Percentiles rank a stretch among this genome's conserved stretches.
Conservation (phyloP, 139 green algal genomes). For the Chlamydomonas sp. region DNA sequence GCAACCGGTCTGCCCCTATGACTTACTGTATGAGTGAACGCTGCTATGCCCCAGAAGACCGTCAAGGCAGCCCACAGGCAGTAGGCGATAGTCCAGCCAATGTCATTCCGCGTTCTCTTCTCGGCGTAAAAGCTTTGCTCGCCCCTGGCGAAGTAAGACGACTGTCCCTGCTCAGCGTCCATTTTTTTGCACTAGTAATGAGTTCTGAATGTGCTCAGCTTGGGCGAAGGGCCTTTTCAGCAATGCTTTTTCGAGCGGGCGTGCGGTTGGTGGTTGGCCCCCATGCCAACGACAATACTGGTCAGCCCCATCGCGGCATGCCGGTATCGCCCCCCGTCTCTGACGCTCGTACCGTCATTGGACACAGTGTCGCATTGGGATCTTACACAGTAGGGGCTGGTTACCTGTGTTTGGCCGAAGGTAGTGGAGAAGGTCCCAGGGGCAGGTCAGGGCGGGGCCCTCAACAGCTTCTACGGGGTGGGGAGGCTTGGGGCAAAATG, state of each 20-base stretch:
- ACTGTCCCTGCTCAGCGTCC: neutral
- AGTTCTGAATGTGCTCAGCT: neutral
- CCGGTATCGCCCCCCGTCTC: neutral
- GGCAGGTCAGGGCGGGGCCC: neutral
- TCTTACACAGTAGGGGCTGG: neutral
- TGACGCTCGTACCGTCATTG: neutral
- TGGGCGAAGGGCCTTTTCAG: neutral
- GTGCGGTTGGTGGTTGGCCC: no score
- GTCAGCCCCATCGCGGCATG: no score
- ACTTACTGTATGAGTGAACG: conserved; percentile 11
- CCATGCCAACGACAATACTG: no score
- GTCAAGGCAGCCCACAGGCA: neutral
- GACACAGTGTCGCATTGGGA: neutral
- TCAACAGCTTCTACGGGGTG: neutral
- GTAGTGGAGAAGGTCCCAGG: no score
- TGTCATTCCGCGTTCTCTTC: neutral
- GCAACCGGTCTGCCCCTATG: neutral
- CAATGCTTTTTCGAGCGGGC: neutral
- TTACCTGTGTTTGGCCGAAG: neutral
- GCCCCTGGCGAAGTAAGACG: neutral
- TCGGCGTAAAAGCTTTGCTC: neutral
- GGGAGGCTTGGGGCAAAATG: conserved; percentile 9
- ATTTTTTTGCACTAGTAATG: neutral
- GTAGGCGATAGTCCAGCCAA: neutral
- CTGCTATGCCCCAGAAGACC: conserved; percentile 3